Conservation (phyloP, 75 land plant genomes). For the Sequoiadendron giganteum region DNA sequence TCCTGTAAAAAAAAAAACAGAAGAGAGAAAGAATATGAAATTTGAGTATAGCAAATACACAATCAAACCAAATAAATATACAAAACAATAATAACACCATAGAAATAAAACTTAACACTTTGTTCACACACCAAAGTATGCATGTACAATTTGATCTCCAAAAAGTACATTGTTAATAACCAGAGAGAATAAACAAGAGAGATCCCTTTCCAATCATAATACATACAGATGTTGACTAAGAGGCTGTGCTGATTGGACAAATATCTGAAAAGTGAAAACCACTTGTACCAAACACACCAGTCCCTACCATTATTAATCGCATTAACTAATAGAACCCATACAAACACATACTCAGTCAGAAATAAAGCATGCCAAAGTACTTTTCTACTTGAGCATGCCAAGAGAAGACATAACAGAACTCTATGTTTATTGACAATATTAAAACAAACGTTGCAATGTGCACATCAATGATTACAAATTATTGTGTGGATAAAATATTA, state of each 20-base stretch:
- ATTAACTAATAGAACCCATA: background rate
- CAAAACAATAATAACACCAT: background rate
- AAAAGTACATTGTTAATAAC: background rate
- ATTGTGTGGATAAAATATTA: background rate
- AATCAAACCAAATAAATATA: background rate
- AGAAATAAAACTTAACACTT: background rate
- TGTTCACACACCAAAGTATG: background rate
- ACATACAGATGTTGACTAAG: background rate
- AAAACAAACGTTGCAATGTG: background rate
- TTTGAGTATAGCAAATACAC: background rate
- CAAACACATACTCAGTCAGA: background rate
- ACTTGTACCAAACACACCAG: too few relatives aligned
- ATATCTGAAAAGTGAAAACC: background rate
- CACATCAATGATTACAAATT: background rate
- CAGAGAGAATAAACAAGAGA: background rate
- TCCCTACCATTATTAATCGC: background rate
- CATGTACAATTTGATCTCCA: background rate
- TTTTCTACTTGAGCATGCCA: background rate
- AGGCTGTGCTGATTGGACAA: background rate
- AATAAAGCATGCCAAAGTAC: background rate
- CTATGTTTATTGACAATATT: background rate
- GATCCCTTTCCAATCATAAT: background rate
- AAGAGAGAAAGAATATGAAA: background rate
- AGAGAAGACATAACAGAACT: background rate
- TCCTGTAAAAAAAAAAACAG: constrained; percentile 36